Evolutionary conservation across 257 asterid genomes (phyloP), one percentile per base, ranked within the genome.

Genomic region (Fraxinus pennsylvanica): DNA sequence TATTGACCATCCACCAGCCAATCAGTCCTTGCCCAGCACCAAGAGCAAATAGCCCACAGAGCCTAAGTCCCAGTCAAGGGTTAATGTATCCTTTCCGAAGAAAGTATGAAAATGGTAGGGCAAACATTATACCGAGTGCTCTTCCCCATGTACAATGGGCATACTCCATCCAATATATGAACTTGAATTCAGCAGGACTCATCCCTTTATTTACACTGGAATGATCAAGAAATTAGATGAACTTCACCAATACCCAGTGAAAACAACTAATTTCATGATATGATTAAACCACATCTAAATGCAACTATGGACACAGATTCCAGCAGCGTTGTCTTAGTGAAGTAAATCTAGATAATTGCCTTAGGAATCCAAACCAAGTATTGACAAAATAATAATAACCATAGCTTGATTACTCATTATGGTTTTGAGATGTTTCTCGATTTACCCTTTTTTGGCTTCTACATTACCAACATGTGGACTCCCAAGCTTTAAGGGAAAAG

Each of bases 1-100:
- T 95, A 88, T 88, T 93, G 67, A 95, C 98, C 98, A 93, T 93
- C 98, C 99, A 95, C 99, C 99, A 95, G 68, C 99, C 99, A 74
- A 95, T 90, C 10, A 95, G 79, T 72, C 99, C 99, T 84, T 95
- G 99, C 69, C 98, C 99, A 85, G 93, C 99, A 72, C 98, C 99
- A 86, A 95, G 98, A 79, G 94, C 96, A 81, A 95, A 95, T 63
- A 95, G 87, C 29, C 96, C 97, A 77, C 87, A 87, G 12, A 95
- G 93, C 85, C 94, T 88, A 83, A 90, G 83, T 65, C 96, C 98
- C 74, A 93, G 87, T 77, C 68, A 86, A 27, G 81, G 75, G 0
- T 97, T 95, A 79, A 95, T 90, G 74, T 91, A 95, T 69, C 98
- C 96, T 82, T 93, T 95, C n/a, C 94, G 90, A 74, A 95, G 93